These are phyloP conservation scores for Limnanthes douglasii DNA, from an alignment of 345 rosid genomes.

Conservation along the genomic window DNA sequence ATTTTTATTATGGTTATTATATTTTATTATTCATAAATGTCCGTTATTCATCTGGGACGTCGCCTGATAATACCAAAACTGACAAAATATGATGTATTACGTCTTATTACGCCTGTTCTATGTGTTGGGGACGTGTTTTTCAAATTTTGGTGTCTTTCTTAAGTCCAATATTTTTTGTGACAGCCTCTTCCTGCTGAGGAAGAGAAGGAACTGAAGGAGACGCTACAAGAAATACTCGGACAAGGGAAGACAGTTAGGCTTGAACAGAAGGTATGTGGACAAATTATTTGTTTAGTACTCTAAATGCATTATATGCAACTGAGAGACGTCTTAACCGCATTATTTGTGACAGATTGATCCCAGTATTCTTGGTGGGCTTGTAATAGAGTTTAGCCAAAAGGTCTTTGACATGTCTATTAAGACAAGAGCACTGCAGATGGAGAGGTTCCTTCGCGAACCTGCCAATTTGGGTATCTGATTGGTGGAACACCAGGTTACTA, in stretches of 20 bases:
- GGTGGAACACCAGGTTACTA: too few relatives aligned
- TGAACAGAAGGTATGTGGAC: conserved; percentile 64
- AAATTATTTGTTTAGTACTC: not conserved
- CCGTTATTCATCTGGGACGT: not conserved
- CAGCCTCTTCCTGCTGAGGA: conserved; percentile 83
- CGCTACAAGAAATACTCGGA: conserved; percentile 65
- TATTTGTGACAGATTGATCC: conserved; percentile 57
- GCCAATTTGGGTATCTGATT: too few relatives aligned
- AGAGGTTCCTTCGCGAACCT: conserved; percentile 82
- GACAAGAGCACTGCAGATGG: conserved; percentile 89
- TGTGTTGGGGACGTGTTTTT: too few relatives aligned
- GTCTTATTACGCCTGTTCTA: not conserved
- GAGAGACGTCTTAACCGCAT: not conserved
- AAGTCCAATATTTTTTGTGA: conserved; percentile 2
- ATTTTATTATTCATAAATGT: conserved; percentile 3
- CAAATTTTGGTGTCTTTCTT: not conserved
- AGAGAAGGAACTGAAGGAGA: conserved; percentile 76
- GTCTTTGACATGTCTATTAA: conserved; percentile 91
- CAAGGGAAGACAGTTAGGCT: conserved; percentile 58
- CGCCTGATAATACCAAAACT: not conserved
- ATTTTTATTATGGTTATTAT: not conserved
- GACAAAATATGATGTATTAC: not conserved
- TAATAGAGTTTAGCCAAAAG: conserved; percentile 77
- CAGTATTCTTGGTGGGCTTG: conserved; percentile 78
- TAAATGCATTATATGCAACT: not conserved